A percentile compares a stretch with the other conserved stretches of the same genome.
Evolutionary conservation across 176 grass and related monocot species (phyloP).

Genomic region (Aegilops speltoides): DNA sequence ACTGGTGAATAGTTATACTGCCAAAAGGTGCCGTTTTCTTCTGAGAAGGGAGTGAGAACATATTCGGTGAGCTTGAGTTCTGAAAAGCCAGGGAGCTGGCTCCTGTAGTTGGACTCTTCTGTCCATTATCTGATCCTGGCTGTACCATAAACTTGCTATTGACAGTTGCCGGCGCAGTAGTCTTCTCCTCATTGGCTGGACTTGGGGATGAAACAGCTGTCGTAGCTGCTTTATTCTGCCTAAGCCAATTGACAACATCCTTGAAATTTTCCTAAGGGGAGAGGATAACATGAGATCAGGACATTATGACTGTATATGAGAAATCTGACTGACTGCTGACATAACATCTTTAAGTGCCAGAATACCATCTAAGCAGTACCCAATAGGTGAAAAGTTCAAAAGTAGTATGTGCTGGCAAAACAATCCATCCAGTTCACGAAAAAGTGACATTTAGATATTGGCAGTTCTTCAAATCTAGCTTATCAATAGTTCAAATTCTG

Average conservation of each 20-base stretch:
- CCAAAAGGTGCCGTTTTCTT: constrained; percentile 32
- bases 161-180: neutral
- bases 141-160: constrained; percentile 40
- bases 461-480: neutral
- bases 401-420: constrained; percentile 1
- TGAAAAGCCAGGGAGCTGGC: constrained; percentile 45
- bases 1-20: constrained; percentile 33
- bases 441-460: neutral
- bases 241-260: constrained; percentile 97
- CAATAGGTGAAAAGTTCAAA: neutral
- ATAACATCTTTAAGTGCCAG: neutral
- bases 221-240: constrained; percentile 55
- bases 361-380: neutral
- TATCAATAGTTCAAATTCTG: neutral
- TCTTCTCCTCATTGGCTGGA: constrained; percentile 48
- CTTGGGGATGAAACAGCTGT: constrained; percentile 33
- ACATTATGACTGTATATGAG: constrained; percentile 7
- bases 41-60: constrained; percentile 38
- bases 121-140: constrained; percentile 31
- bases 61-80: constrained; percentile 42
- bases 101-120: constrained; percentile 21
- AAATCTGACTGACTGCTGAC: constrained; percentile 2
- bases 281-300: constrained; percentile 5
- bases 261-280: constrained; percentile 82
- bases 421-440: neutral